Base-by-base conservation (phyloP, 2,329 filamentous ascomycete species). In the Fusarium brachygibbosum region DNA sequence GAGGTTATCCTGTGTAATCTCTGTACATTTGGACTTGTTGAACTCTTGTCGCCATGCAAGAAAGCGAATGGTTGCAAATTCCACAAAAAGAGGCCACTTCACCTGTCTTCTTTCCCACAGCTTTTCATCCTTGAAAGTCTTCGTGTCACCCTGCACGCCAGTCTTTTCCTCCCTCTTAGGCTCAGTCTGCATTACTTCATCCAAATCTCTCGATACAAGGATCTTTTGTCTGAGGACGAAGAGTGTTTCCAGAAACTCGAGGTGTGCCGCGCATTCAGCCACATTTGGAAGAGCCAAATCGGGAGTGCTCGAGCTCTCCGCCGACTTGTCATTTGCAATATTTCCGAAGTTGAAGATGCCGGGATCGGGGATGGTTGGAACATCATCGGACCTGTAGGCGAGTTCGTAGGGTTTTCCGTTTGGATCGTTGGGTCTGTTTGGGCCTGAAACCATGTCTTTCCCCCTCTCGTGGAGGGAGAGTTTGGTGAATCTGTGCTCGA, bases 161-260 rank as follows among this genome's bases (percentile, higher is more conserved):
- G 60, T 68, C 34, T 71, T 76, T 4, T 17, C 58, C 45, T 51
- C 56, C 8, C 66, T 70, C 0, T 29, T 12, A 29, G 59, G 75
- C 6, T 41, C 46, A 28, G 69, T 74, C 9, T 25, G 59, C 48
- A 75, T 65, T 9, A 58, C 60, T 17, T 35, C 38, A n/a, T 71
- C 74, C 1, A 77, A 25, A 0, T 59, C 58, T 9, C 38, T 44
- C 1, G 75, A 76, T 1, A 63, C 52, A 4, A 77, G 40, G 3
- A 77, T 58, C 0, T 56, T 63, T 10, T 69, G 63, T n/a, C 83
- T 83, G n/a, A 90, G 77, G 37, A 84, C 81, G 38, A 85, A 83
- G 52, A 91, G 82, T 9, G 83, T 83, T 63, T 89, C 84, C 1
- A 91, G 80, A 2, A 91, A 79, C 73, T 89, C 88, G 14, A 91